Evolutionary conservation across 2,329 filamentous ascomycete species (phyloP), one percentile per base, ranked within the genome.

Genomic region (Paecilomyces variotii): DNA sequence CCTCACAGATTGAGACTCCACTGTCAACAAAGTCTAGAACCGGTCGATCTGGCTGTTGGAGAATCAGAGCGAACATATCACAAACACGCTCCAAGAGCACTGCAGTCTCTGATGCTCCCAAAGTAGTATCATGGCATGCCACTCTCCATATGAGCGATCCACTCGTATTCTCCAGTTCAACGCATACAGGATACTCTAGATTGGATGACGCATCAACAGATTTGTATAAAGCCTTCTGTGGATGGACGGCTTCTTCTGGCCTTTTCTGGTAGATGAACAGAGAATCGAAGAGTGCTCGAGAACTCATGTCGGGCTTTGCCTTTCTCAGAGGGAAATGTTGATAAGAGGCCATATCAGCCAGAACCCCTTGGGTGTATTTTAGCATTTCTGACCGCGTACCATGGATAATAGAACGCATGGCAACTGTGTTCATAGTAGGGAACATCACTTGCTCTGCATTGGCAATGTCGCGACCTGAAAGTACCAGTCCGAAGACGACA

Each of bases 401-500:
- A 65, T 94, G 88, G 2, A 96, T 70, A 2, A 92, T 80, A 1
- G 82, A 82, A 10, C 91, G 82, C 6, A 96, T 79, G 0, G 88
- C 84, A 0, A 96, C 86, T 0, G 92, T 96, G 68, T 96, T 97
- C 89, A 97, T 96, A 0, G 89, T 90, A 0, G 92, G 93, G 66
- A 96, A 97, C 68, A 92, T 80, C 11, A 93, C 73, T 27, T 83
- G 72, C 51, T 88, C 83, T 0, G 85, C 82, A 14, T 83, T 81
- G 53, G 89, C 86, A 9, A 84, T 85, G 58, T 94, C 90, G n/a
- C 93, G 83, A 14, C 93, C 92, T 0, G 91, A 91, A 11, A 96
- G 78, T 0, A 97, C 87, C 0, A 90, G 84, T 0, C 93, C 93
- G 68, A 94, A 96, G 0, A 85, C 81, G 3, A 96, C 82, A 63